phyloP scores from a whole-genome alignment of 805 yeast species.

The Starmerella roubikii region DNA sequence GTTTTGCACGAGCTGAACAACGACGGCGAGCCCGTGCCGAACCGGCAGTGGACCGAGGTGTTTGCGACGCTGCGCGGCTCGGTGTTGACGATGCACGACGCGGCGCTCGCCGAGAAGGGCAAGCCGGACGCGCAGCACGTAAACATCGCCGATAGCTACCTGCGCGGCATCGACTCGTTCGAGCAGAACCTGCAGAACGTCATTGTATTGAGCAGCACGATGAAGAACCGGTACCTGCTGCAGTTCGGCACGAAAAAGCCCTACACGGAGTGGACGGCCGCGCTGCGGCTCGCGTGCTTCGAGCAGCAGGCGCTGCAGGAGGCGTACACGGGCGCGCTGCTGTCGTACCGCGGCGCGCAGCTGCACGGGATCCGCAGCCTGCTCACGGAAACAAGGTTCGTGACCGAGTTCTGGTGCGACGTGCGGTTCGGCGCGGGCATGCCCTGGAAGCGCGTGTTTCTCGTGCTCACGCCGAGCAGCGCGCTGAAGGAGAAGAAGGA shows the following conservation, averaged over 20 bases:
- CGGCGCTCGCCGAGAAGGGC: conserved; percentile 37
- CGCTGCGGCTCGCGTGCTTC: conserved; percentile 63
- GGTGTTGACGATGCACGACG: conserved; percentile 84
- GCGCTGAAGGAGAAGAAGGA: conserved; percentile 31
- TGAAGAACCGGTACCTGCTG: conserved; percentile 72
- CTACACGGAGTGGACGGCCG: conserved; percentile 66
- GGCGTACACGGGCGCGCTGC: conserved; percentile 89
- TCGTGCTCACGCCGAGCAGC: conserved; percentile 56
- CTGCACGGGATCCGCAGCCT: conserved; percentile 77
- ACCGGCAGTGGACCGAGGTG: conserved; percentile 81
- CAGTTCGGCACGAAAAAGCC: conserved; percentile 58
- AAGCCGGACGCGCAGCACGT: conserved; percentile 70
- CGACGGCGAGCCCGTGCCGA: conserved; percentile 70
- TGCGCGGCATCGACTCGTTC: conserved; percentile 53
- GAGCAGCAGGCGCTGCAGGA: conserved; percentile 80
- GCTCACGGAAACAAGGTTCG: conserved; percentile 69
- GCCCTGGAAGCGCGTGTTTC: conserved; percentile 94
- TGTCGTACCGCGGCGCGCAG: conserved; percentile 81
- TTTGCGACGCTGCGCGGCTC: conserved; percentile 85
- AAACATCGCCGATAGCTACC: conserved; percentile 80
- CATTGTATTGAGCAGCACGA: conserved; percentile 79
- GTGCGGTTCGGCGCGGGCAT: conserved; percentile 93
- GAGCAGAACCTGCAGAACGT: conserved; percentile 62
- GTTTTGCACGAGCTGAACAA: conserved; percentile 35
- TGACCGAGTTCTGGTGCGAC: conserved; percentile 87